These are phyloP conservation scores for Solanum lycopersicoides DNA, from an alignment of 257 asterid species.

Conservation along the genomic window DNA sequence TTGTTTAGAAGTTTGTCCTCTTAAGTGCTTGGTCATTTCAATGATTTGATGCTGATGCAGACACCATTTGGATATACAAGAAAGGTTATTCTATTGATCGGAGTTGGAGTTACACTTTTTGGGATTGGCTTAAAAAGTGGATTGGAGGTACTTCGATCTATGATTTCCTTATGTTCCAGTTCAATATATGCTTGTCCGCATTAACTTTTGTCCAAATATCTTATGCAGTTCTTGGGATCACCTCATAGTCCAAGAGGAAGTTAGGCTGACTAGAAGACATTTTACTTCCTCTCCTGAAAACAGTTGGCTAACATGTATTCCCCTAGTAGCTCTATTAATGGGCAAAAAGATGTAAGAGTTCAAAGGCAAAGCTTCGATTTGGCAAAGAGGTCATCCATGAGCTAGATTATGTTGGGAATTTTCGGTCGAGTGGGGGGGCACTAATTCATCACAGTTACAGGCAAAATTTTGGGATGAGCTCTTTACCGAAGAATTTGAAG, in stretches of 20 bases:
- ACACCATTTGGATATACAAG: conserved; percentile 69
- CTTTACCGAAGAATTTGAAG: conserved; percentile 29
- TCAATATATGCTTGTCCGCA: neutral
- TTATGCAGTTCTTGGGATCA: too few relatives aligned
- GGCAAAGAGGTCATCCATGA: conserved; percentile 34
- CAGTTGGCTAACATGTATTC: conserved; percentile 25
- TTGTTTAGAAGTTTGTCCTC: neutral
- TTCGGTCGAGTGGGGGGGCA: neutral
- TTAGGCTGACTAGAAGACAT: too few relatives aligned
- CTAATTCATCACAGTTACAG: conserved; percentile 23
- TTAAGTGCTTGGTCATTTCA: neutral
- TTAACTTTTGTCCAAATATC: too few relatives aligned
- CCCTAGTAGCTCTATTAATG: conserved; percentile 29
- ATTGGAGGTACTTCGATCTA: conserved; percentile 54
- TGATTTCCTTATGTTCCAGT: neutral
- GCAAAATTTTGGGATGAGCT: conserved; percentile 36
- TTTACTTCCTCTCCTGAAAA: conserved; percentile 3
- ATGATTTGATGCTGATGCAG: conserved; percentile 25
- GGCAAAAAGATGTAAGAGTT: conserved; percentile 23
- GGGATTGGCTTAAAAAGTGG: conserved; percentile 74
- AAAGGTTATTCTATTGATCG: too few relatives aligned
- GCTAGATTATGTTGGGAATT: conserved; percentile 5
- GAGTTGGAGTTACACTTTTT: conserved; percentile 16
- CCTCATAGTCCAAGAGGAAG: too few relatives aligned
- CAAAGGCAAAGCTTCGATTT: conserved; percentile 27